These are phyloP conservation scores for Oxyria digyna DNA, from an alignment of 148 eudicot genomes.

Conservation along the genomic window DNA sequence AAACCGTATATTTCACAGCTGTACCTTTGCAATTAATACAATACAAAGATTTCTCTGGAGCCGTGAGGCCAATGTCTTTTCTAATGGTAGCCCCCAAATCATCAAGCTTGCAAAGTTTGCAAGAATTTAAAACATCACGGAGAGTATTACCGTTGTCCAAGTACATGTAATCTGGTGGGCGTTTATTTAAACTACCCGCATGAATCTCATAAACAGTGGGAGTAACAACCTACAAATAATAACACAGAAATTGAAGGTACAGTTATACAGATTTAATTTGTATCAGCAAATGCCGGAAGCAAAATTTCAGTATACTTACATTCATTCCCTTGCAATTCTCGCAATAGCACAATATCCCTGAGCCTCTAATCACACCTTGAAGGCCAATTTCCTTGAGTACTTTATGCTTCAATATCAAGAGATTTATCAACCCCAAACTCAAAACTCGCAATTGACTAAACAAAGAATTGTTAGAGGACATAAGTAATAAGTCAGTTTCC, in stretches of 20 bases:
- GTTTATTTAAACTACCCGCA: constrained; percentile 68
- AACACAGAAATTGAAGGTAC: constrained; percentile 7
- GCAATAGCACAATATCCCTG: constrained; percentile 57
- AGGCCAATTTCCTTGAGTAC: constrained; percentile 23
- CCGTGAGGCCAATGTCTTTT: constrained; percentile 23
- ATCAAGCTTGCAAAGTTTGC: constrained; percentile 29
- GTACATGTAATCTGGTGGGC: constrained; percentile 71
- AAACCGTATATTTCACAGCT: not conserved
- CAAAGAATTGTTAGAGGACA: not conserved
- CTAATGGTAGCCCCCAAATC: constrained; percentile 28
- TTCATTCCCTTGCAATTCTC: constrained; percentile 35
- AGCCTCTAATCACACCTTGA: constrained; percentile 44
- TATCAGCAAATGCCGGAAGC: constrained; percentile 2
- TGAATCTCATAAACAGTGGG: constrained; percentile 69
- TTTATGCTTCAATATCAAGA: constrained; percentile 16
- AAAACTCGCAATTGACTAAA: not conserved
- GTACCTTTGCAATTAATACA: constrained; percentile 62
- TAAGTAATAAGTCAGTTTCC: not conserved
- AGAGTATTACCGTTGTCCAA: constrained; percentile 64
- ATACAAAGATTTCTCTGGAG: constrained; percentile 12
- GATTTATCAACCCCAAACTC: not conserved
- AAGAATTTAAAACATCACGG: constrained; percentile 52
- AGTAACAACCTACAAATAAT: constrained; percentile 42
- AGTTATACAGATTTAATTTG: not conserved
- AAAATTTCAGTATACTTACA: constrained; percentile 24